phyloP scores from a whole-genome alignment of 176 grass and related monocot species.

The Avena eriantha region DNA sequence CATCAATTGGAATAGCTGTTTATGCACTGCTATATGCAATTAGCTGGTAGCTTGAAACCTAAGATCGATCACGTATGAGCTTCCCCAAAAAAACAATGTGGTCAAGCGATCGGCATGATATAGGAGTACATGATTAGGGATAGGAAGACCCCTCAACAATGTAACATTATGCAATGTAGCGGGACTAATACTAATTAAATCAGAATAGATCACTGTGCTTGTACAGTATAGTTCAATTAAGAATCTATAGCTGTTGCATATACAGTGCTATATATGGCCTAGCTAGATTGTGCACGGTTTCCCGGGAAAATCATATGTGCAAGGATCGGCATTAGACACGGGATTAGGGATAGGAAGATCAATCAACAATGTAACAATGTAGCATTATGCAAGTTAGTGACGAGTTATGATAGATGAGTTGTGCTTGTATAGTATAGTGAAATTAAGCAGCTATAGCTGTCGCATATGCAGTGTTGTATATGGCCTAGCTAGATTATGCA shows the following conservation, averaged over 20 bases:
- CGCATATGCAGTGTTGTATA: not conserved
- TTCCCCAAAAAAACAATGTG: not conserved
- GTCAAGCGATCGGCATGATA: not conserved
- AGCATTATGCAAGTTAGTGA: not conserved
- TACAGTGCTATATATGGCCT: not conserved
- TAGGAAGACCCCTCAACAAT: not conserved
- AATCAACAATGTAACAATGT: not conserved
- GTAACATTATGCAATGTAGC: no score
- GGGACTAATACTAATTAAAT: not conserved
- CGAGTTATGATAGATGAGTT: not conserved
- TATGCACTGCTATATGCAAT: not conserved
- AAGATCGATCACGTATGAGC: not conserved
- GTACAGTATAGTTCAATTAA: not conserved
- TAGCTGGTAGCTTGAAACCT: not conserved
- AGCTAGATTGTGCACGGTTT: no score
- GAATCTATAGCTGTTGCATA: not conserved
- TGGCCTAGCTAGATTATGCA: conserved; percentile 3
- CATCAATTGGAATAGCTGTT: not conserved
- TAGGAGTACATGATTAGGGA: not conserved
- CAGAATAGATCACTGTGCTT: not conserved
- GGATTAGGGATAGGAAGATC: not conserved
- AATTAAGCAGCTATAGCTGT: not conserved
- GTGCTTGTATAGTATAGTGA: not conserved
- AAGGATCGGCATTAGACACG: not conserved
- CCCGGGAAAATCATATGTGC: not conserved